Evolutionary conservation across 2,329 filamentous ascomycete genomes (phyloP).

Genomic region (Penicillium griseofulvum): DNA sequence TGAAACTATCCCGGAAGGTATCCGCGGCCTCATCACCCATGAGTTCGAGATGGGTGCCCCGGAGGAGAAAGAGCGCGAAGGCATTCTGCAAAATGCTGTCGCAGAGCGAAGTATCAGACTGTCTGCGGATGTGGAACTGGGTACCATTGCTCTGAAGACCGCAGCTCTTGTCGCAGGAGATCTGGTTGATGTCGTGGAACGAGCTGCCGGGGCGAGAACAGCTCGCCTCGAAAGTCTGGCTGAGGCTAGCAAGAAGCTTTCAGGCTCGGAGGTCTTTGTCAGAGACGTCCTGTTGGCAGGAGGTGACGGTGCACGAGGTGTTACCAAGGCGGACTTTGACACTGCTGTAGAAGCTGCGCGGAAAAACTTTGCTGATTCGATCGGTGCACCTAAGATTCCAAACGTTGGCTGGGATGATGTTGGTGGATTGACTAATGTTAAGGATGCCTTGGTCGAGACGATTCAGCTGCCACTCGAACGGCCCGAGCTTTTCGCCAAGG

Average conservation of each 20-base stretch:
- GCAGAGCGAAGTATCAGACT: constrained; percentile 72
- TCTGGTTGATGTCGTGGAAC: constrained; percentile 88
- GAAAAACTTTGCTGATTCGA: constrained; percentile 97
- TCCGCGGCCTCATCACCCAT: constrained; percentile 89
- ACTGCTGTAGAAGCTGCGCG: constrained; percentile 90
- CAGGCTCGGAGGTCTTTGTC: constrained; percentile 54
- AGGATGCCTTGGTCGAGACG: constrained; percentile 94
- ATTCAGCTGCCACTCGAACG: constrained; percentile 90
- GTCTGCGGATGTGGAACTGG: constrained; percentile 78
- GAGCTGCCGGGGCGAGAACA: constrained; percentile 74
- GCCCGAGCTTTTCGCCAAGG: constrained; percentile 91
- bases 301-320: constrained; percentile 71
- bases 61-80: constrained; percentile 87
- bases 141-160: constrained; percentile 86
- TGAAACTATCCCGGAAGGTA: constrained; percentile 87
- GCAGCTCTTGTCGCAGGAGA: constrained; percentile 93
- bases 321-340: constrained; percentile 83
- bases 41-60: constrained; percentile 92
- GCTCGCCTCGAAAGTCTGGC: constrained; percentile 74
- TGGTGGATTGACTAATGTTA: constrained; percentile 87
- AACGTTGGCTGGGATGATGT: constrained; percentile 97
- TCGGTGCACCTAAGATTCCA: constrained; percentile 95
- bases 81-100: constrained; percentile 76
- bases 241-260: constrained; percentile 29
- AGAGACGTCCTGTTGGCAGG: constrained; percentile 87